Conservation (phyloP, 2,329 filamentous ascomycete genomes). For the Aspergillus fijiensis region DNA sequence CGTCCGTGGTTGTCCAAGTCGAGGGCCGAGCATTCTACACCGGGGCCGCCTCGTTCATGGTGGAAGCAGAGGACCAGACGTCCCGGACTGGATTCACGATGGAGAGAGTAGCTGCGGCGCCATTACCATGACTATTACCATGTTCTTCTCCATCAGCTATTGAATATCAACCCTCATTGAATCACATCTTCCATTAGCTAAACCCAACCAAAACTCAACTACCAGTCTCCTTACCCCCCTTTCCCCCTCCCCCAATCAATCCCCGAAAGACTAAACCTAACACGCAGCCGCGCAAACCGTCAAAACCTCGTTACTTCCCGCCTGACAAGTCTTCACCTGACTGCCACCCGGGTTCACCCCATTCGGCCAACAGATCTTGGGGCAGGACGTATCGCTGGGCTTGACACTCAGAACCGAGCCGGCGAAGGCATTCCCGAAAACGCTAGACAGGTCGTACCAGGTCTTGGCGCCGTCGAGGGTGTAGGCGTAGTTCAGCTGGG, state of each 20-base stretch:
- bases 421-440: constrained; percentile 45
- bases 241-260: background rate
- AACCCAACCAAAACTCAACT: background rate
- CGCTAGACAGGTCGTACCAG: constrained; percentile 46
- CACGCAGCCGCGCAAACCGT: constrained; percentile 31
- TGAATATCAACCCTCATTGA: too few relatives aligned
- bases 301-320: constrained; percentile 28
- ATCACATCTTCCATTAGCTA: background rate
- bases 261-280: constrained; percentile 8
- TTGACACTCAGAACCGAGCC: constrained; percentile 27
- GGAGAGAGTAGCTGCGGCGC: constrained; percentile 4
- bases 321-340: constrained; percentile 32
- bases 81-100: constrained; percentile 24
- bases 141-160: too few relatives aligned
- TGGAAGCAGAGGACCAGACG: constrained; percentile 31
- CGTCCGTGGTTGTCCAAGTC: constrained; percentile 28
- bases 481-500: constrained; percentile 45
- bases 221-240: background rate
- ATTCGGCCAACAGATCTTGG: constrained; percentile 33
- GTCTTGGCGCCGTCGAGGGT: constrained; percentile 37
- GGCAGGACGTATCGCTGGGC: constrained; percentile 26
- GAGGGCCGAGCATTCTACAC: constrained; percentile 37
- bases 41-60: constrained; percentile 27
- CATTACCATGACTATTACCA: background rate
- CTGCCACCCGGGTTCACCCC: constrained; percentile 32